A percentile compares a stretch with the other conserved stretches of the same genome.
Conservation (phyloP, 2,329 filamentous ascomycete genomes). For the Dothideomycetes sp. region DNA sequence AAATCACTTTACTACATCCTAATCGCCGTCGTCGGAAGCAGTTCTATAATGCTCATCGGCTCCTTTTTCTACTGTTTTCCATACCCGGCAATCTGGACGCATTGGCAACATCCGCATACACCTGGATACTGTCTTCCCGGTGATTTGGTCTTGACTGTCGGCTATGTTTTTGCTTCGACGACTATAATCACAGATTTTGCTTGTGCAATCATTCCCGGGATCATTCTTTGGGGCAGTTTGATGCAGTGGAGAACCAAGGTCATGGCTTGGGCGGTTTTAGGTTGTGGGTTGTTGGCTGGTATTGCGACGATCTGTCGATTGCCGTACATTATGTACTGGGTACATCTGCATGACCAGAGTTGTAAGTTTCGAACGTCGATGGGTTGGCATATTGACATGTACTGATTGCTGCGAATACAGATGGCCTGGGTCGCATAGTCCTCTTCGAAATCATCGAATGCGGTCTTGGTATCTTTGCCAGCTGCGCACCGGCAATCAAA, state of each 20-base stretch:
- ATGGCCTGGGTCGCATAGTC: slow-evolving; percentile 8
- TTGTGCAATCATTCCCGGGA: slow-evolving; percentile 6
- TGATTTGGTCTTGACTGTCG: slow-evolving; percentile 5
- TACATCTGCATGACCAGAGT: not conserved
- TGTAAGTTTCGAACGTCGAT: not conserved
- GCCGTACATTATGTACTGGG: slow-evolving; percentile 8
- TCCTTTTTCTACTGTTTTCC: slow-evolving; percentile 6
- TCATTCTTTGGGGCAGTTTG: slow-evolving; percentile 4
- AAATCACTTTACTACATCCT: slow-evolving; percentile 4
- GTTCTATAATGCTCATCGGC: slow-evolving; percentile 6
- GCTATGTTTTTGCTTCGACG: not conserved
- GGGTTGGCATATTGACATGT: no score
- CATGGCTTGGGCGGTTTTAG: slow-evolving; percentile 1
- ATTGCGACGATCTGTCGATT: slow-evolving; percentile 6
- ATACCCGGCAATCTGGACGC: slow-evolving; percentile 6
- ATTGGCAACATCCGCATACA: slow-evolving; percentile 7
- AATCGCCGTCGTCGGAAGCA: not conserved
- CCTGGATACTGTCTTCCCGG: slow-evolving; percentile 10
- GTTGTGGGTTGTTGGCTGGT: slow-evolving; percentile 2
- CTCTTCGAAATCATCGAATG: slow-evolving; percentile 7
- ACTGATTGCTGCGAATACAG: no score
- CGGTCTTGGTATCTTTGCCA: slow-evolving; percentile 6
- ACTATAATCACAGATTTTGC: slow-evolving; percentile 5
- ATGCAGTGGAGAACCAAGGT: slow-evolving; percentile 2
- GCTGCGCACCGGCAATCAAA: slow-evolving; percentile 7